These are phyloP conservation scores for Penicillium hordei DNA, from an alignment of 2,329 filamentous ascomycete genomes.

Conservation along the genomic window DNA sequence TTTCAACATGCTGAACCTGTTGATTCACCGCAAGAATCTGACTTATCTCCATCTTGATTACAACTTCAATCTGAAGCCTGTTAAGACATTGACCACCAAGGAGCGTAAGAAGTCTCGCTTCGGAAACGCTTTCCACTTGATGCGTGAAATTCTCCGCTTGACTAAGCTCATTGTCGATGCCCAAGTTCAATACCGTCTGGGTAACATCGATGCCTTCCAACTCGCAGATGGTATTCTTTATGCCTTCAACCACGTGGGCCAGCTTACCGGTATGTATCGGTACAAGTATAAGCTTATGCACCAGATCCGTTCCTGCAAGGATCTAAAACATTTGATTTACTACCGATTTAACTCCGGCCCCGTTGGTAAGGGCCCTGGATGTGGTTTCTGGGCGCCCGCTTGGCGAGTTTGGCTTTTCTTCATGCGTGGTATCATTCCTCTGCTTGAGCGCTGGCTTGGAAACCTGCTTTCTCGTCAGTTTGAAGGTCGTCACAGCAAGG, in stretches of 20 bases:
- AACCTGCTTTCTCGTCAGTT: constrained; percentile 97
- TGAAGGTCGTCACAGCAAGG: constrained; percentile 97
- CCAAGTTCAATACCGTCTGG: constrained; percentile 94
- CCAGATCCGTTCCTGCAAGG: constrained; percentile 98
- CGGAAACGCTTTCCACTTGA: constrained; percentile 97
- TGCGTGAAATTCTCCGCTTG: constrained; percentile 93
- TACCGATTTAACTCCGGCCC: constrained; percentile 97
- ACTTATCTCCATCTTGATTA: constrained; percentile 98
- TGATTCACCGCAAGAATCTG: constrained; percentile 97
- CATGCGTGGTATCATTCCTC: constrained; percentile 95
- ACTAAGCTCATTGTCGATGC: constrained; percentile 98
- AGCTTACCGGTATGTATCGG: constrained; percentile 98
- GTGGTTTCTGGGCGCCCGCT: constrained; percentile 97
- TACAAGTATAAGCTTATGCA: constrained; percentile 99
- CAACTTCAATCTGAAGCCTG: constrained; percentile 98
- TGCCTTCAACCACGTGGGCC: constrained; percentile 97
- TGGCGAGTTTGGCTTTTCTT: constrained; percentile 99
- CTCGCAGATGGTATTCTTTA: constrained; percentile 98
- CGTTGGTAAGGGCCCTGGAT: constrained; percentile 95
- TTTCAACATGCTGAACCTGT: constrained; percentile 97
- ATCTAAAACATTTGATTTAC: constrained; percentile 98
- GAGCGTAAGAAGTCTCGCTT: constrained; percentile 99
- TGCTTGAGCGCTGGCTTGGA: constrained; percentile 95
- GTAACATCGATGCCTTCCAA: constrained; percentile 98
- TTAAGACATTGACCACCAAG: constrained; percentile 97